These are phyloP conservation scores for Carallia pectinifolia DNA, from an alignment of 345 rosid genomes.

Conservation along the genomic window DNA sequence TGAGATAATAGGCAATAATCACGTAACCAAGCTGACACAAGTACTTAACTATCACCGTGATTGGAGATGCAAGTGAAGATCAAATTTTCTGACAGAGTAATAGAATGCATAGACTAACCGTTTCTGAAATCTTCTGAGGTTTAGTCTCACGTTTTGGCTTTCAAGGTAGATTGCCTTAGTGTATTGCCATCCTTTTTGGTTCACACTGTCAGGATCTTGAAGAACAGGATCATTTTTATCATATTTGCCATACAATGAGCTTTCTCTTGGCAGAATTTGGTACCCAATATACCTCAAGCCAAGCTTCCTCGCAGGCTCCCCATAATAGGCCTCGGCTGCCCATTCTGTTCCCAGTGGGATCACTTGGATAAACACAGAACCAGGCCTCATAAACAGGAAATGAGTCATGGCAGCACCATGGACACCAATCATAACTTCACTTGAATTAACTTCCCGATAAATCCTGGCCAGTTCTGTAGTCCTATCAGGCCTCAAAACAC, in stretches of 20 bases:
- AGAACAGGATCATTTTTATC: constrained; percentile 61
- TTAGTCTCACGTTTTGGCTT: constrained; percentile 58
- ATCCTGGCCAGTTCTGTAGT: constrained; percentile 71
- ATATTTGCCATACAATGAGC: constrained; percentile 60
- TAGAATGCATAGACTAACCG: constrained; percentile 48
- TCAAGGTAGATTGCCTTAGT: constrained; percentile 72
- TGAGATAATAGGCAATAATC: constrained; percentile 7
- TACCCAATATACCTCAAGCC: constrained; percentile 69
- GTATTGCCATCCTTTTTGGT: constrained; percentile 69
- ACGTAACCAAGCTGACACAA: not conserved
- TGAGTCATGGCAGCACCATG: constrained; percentile 97
- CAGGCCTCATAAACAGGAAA: constrained; percentile 71
- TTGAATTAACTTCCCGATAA: constrained; percentile 52
- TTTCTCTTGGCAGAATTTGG: constrained; percentile 56
- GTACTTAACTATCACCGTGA: not conserved
- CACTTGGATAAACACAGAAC: constrained; percentile 69
- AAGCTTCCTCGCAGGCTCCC: constrained; percentile 72
- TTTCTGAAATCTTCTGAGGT: constrained; percentile 56
- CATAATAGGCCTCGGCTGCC: constrained; percentile 86
- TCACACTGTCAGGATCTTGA: constrained; percentile 55
- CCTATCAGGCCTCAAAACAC: constrained; percentile 50
- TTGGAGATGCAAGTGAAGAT: not conserved
- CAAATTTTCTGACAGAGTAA: constrained; percentile 29
- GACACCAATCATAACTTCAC: constrained; percentile 79
- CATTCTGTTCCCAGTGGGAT: constrained; percentile 81